Conservation (phyloP, 768 basidiomycete species). For the Termitomyces eurrhizus region DNA sequence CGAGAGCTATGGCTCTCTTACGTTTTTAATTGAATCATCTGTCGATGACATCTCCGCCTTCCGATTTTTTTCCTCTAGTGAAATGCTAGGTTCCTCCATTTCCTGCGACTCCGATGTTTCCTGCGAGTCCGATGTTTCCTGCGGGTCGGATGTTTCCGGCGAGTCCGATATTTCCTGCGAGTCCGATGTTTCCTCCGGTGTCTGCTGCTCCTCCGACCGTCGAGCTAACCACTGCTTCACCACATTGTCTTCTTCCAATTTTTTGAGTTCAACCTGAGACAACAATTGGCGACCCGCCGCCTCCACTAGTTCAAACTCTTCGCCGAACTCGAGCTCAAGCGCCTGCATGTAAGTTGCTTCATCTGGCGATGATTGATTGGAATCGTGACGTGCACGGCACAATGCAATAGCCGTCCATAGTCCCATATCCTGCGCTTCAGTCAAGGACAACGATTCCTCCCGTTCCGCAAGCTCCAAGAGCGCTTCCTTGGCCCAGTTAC, state of each 20-base stretch:
- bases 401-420: constrained; percentile 6
- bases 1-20: not conserved
- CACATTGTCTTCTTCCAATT: not conserved
- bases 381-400: constrained; percentile 4
- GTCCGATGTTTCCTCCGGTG: not conserved
- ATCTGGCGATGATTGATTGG: not conserved
- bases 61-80: not conserved
- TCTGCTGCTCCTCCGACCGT: not conserved
- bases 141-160: not conserved
- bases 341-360: not conserved
- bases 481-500: constrained; percentile 4
- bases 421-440: constrained; percentile 5
- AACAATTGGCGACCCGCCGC: not conserved
- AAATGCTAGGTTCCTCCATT: not conserved
- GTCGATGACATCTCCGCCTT: not conserved
- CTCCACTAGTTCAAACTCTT: not conserved
- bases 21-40: not conserved
- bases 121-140: not conserved
- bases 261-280: not conserved
- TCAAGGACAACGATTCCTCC: not conserved
- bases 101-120: not conserved
- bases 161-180: not conserved
- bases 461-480: not conserved
- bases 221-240: not conserved
- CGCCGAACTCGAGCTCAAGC: not conserved